phyloP scores from a whole-genome alignment of 2,329 filamentous ascomycete species.

The Graphium sp. region DNA sequence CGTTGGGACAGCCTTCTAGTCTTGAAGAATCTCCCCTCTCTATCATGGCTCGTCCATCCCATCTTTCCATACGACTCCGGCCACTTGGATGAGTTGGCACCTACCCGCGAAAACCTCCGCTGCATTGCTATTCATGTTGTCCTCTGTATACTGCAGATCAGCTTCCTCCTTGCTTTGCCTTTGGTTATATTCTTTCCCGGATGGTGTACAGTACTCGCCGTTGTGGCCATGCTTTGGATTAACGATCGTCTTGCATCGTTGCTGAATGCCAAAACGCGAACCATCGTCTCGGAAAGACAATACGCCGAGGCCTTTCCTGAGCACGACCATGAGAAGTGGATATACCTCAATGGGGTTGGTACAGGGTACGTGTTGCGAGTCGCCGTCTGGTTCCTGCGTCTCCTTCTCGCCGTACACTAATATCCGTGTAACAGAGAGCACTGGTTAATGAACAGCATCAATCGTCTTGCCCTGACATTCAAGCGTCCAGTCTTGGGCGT shows the following conservation, averaged over 20 bases:
- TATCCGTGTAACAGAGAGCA: constrained; percentile 23
- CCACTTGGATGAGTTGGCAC: constrained; percentile 46
- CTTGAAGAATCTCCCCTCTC: constrained; percentile 33
- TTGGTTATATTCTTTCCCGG: constrained; percentile 27
- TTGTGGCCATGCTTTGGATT: constrained; percentile 25
- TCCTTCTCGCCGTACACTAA: constrained; percentile 5
- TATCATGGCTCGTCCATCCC: constrained; percentile 47
- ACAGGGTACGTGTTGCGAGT: constrained; percentile 27
- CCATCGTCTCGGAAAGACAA: constrained; percentile 33
- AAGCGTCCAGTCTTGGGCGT: constrained; percentile 54
- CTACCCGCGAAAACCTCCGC: constrained; percentile 36
- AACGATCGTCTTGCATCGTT: constrained; percentile 32
- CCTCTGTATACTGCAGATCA: constrained; percentile 39
- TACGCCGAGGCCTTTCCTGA: constrained; percentile 30
- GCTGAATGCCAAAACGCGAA: constrained; percentile 28
- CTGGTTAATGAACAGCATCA: constrained; percentile 55
- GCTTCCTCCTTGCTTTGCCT: constrained; percentile 42
- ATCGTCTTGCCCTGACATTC: constrained; percentile 57
- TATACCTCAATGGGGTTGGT: constrained; percentile 64
- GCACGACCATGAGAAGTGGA: constrained; percentile 52
- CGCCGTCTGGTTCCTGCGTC: too few relatives aligned
- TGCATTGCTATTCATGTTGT: constrained; percentile 40
- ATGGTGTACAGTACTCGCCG: constrained; percentile 23
- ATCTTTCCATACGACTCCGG: constrained; percentile 31
- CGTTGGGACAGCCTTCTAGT: constrained; percentile 37